phyloP scores from a whole-genome alignment of 257 asterid species.

The Rehmannia glutinosa region DNA sequence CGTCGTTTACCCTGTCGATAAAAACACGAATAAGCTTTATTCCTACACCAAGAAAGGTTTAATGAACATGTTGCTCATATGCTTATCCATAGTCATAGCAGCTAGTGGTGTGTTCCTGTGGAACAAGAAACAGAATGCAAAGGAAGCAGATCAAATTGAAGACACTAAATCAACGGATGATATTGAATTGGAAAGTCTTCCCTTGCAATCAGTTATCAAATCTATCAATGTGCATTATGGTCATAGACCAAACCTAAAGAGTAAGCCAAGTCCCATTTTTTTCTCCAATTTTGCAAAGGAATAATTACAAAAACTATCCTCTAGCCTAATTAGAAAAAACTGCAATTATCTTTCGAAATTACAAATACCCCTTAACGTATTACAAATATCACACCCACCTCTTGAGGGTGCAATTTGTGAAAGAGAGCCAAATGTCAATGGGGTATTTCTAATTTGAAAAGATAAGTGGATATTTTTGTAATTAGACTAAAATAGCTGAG shows the following conservation, averaged over 20 bases:
- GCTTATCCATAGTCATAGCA: constrained; percentile 10
- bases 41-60: constrained; percentile 2
- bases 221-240: constrained; percentile 23
- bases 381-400: too few species aligned
- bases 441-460: too few species aligned
- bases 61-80: constrained; percentile 14
- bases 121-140: constrained; percentile 6
- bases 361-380: too few species aligned
- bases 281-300: too few species aligned
- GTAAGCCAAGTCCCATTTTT: constrained; percentile 7
- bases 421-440: too few species aligned
- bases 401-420: too few species aligned
- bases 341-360: too few species aligned
- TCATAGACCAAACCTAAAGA: constrained; percentile 25
- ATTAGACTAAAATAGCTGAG: too few species aligned
- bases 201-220: constrained; percentile 14
- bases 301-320: too few species aligned
- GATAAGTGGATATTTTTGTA: background rate
- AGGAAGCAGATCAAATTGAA: constrained; percentile 5
- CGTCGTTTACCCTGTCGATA: constrained; percentile 30
- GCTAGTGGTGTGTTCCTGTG: constrained; percentile 16
- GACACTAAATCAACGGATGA: constrained; percentile 5
- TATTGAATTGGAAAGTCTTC: constrained; percentile 25
- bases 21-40: constrained; percentile 10
- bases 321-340: too few species aligned